Evolutionary conservation across 148 eudicot genomes (phyloP).

Genomic region (Chenopodium album): DNA sequence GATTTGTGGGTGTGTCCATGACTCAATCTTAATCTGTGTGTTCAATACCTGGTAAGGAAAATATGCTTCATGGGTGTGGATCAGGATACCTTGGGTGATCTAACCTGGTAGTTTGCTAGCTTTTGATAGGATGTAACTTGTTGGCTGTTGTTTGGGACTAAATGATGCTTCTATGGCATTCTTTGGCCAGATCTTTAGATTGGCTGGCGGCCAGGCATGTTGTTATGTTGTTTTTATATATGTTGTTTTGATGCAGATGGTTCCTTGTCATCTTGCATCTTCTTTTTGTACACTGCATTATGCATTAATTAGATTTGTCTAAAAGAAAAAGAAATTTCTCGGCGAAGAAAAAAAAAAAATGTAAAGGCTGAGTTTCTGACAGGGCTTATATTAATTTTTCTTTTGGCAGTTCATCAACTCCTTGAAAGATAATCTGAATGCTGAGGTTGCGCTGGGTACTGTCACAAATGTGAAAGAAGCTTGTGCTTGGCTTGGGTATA

Average conservation of each 20-base stretch:
- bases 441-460: constrained; percentile 98
- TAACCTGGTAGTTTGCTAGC: neutral
- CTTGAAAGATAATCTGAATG: constrained; percentile 96
- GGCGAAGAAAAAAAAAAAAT: neutral
- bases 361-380: neutral
- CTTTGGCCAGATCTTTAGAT: neutral
- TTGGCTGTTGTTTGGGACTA: neutral
- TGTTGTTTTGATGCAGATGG: neutral
- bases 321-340: neutral
- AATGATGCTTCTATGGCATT: neutral
- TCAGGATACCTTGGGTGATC: neutral
- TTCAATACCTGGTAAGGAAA: neutral
- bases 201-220: neutral
- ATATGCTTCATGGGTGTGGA: neutral
- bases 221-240: neutral
- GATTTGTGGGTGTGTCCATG: neutral
- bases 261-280: neutral
- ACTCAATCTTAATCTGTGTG: neutral
- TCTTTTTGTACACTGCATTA: neutral
- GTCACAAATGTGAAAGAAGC: constrained; percentile 99
- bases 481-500: constrained; percentile 99
- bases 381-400: neutral
- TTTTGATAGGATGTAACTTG: neutral
- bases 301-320: neutral
- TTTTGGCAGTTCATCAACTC: constrained; percentile 84